Evolutionary conservation across 352 stramenopile genomes (phyloP), one percentile per base, ranked within the genome.

Genomic region (Pythium sp.): DNA sequence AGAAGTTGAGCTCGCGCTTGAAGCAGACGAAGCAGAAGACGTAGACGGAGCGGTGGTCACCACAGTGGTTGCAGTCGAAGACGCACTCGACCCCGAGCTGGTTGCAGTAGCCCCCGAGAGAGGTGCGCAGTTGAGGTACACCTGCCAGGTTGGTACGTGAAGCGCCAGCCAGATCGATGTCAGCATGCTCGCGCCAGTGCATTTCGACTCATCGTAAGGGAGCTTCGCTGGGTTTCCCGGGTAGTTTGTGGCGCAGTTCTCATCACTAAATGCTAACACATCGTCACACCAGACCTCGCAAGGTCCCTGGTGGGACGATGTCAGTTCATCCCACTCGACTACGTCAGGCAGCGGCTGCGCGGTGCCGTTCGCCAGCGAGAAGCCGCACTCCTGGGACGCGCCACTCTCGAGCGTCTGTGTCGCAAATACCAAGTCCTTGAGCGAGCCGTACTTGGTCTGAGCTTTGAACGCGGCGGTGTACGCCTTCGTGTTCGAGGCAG

Each of bases 231-330:
- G 68, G 18, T 71, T 71, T 7, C 8, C 32, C 9, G 32, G 32
- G 22, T 26, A 54, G 69, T 82, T 72, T 2, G 72, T 65, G 12
- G 71, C 70, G 53, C 76, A 87, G 73, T 85, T 80, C 43, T 79
- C 76, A 66, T 86, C 69, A n/a, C 79, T 70, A 59, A 80, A 86
- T 30, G 75, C 76, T 12, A 78, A 49, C 11, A 69, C 62, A 49
- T 84, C 71, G 62, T 86, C 79, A 47, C 76, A 84, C 75, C 79
- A 86, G 58, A 82, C 61, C 65, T 86, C 79, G n/a, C 75, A 84
- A n/a, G 79, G 79, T 24, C 79, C 79, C 24, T 79, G 64, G 49
- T 84, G 72, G 1, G 67, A 71, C 0, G 64, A 62, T 4, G 70
- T 73, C 14, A 84, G 65, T 54, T 76, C 64, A 60, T 73, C 62